Conservation (phyloP, 2,329 filamentous ascomycete species). For the Lachnellula suecica region DNA sequence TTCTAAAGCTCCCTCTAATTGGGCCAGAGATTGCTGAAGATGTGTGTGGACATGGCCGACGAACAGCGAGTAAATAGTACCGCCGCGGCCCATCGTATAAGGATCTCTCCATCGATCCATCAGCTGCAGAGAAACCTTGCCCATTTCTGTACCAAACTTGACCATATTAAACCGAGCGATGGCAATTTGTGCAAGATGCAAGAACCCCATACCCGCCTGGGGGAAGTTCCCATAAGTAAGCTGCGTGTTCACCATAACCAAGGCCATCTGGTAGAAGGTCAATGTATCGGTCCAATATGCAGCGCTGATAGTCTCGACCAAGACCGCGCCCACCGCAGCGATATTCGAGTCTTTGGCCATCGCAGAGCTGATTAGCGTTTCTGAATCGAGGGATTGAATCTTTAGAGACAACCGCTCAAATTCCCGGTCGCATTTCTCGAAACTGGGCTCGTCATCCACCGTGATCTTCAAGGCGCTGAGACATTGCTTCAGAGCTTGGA, state of each 20-base stretch:
- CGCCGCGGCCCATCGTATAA: conserved; percentile 66
- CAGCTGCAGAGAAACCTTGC: conserved; percentile 60
- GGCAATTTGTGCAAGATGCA: conserved; percentile 67
- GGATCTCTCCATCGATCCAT: conserved; percentile 62
- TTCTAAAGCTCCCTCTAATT: conserved; percentile 66
- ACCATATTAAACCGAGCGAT: conserved; percentile 71
- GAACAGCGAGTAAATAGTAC: conserved; percentile 68
- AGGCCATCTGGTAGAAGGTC: conserved; percentile 69
- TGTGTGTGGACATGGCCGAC: conserved; percentile 68
- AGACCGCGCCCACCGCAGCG: conserved; percentile 65
- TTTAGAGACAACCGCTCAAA: conserved; percentile 64
- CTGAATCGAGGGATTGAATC: conserved; percentile 56
- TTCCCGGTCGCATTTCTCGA: conserved; percentile 73
- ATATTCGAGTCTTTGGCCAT: conserved; percentile 51
- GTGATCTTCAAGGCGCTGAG: conserved; percentile 67
- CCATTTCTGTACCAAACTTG: conserved; percentile 64
- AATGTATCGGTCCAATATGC: conserved; percentile 73
- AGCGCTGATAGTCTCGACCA: conserved; percentile 67
- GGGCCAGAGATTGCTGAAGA: conserved; percentile 55
- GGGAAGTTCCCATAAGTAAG: conserved; percentile 64
- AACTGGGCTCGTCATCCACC: conserved; percentile 65
- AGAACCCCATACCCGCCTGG: conserved; percentile 67
- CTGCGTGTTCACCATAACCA: conserved; percentile 67
- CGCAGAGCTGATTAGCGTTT: conserved; percentile 44
- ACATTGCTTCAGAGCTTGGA: conserved; percentile 69